These are phyloP conservation scores for Dothideomycetes sp. DNA, from an alignment of 2,329 filamentous ascomycete genomes.

Conservation along the genomic window DNA sequence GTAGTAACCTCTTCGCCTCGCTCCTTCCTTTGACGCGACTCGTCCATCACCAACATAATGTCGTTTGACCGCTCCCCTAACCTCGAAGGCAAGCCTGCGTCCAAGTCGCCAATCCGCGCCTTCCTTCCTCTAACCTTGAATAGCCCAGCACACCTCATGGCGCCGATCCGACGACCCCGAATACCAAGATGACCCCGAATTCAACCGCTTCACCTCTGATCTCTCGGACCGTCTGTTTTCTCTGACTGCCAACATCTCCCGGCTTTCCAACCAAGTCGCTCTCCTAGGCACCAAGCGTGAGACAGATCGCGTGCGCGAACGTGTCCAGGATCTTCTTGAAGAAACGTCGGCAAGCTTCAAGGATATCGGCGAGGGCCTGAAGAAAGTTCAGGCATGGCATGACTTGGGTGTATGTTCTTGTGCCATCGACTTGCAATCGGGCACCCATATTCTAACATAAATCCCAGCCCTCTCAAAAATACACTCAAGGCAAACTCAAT, in stretches of 20 bases:
- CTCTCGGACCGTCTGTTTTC: slow-evolving; percentile 84
- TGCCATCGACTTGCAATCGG: neutral
- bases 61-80: slow-evolving; percentile 19
- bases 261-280: slow-evolving; percentile 73
- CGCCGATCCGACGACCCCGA: slow-evolving; percentile 60
- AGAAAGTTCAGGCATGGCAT: slow-evolving; percentile 71
- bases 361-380: slow-evolving; percentile 84
- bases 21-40: neutral
- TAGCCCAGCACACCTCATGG: slow-evolving; percentile 56
- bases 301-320: slow-evolving; percentile 80
- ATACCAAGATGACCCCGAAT: slow-evolving; percentile 89
- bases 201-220: slow-evolving; percentile 70
- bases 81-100: slow-evolving; percentile 17
- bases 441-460: slow-evolving; percentile 14
- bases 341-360: slow-evolving; percentile 82
- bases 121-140: neutral
- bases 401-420: slow-evolving; percentile 56
- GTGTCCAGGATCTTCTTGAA: slow-evolving; percentile 78
- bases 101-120: neutral
- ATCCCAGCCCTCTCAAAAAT: slow-evolving; percentile 78
- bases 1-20: too few relatives aligned
- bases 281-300: slow-evolving; percentile 85
- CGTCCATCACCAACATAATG: slow-evolving; percentile 15
- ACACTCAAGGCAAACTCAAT: slow-evolving; percentile 89
- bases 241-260: slow-evolving; percentile 78